Evolutionary conservation across 2,329 filamentous ascomycete species (phyloP).

Genomic region (Phialophora tarda): DNA sequence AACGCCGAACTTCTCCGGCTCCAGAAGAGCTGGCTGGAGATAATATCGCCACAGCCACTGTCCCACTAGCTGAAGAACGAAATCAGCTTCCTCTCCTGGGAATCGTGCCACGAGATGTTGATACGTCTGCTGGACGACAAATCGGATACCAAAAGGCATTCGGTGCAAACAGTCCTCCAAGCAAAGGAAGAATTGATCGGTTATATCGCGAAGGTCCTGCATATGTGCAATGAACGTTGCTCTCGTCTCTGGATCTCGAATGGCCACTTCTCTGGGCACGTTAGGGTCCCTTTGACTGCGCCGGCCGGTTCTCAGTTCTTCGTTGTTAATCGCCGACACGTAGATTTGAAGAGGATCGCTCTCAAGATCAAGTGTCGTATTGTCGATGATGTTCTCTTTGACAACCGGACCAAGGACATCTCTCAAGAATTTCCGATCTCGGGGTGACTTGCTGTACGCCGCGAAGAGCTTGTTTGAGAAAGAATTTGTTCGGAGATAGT

Average conservation of each 20-base stretch:
- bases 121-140: constrained; percentile 84
- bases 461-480: constrained; percentile 89
- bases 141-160: constrained; percentile 92
- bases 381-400: constrained; percentile 90
- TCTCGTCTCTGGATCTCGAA: constrained; percentile 90
- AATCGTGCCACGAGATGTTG: constrained; percentile 78
- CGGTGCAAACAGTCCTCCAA: constrained; percentile 82
- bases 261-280: constrained; percentile 89
- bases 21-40: constrained; percentile 83
- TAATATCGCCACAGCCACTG: constrained; percentile 96
- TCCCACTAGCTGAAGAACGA: constrained; percentile 80
- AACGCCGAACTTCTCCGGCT: constrained; percentile 90
- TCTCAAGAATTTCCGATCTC: constrained; percentile 89
- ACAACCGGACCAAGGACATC: constrained; percentile 85
- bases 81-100: constrained; percentile 75
- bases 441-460: constrained; percentile 87
- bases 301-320: constrained; percentile 88
- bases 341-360: constrained; percentile 98
- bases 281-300: constrained; percentile 81
- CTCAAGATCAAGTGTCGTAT: constrained; percentile 87
- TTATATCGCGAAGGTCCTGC: constrained; percentile 90
- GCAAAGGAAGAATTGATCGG: constrained; percentile 82
- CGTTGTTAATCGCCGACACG: constrained; percentile 91
- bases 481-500: constrained; percentile 86
- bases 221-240: constrained; percentile 93